Conservation (phyloP, 1,284 basidiomycete genomes). For the Marasmius sp. region DNA sequence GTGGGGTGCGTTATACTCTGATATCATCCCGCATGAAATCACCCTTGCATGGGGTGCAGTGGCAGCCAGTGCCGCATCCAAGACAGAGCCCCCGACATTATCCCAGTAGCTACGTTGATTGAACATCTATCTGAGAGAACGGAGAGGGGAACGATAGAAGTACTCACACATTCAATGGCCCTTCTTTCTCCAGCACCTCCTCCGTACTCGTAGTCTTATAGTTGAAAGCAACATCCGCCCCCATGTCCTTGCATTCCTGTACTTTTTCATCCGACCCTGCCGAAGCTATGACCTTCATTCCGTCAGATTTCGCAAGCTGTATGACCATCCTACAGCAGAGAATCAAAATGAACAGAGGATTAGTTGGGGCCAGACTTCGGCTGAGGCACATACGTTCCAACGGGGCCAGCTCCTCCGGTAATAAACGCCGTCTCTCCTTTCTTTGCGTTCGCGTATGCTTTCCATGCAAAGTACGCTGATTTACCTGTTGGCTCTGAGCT, state of each 20-base stretch:
- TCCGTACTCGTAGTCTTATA: slow-evolving; percentile 61
- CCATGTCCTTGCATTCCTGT: slow-evolving; percentile 58
- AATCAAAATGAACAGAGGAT: background rate
- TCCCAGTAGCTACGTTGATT: slow-evolving; percentile 39
- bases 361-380: background rate
- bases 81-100: slow-evolving; percentile 25
- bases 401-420: slow-evolving; percentile 55
- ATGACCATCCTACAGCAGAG: slow-evolving; percentile 33
- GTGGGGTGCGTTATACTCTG: background rate
- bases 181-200: slow-evolving; percentile 56
- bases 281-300: slow-evolving; percentile 71
- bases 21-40: slow-evolving; percentile 12
- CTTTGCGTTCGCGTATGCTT: slow-evolving; percentile 37
- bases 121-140: background rate
- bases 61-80: slow-evolving; percentile 23
- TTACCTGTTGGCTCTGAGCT: slow-evolving; percentile 9
- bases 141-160: background rate
- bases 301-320: slow-evolving; percentile 65
- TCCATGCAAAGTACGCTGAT: slow-evolving; percentile 44
- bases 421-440: slow-evolving; percentile 58
- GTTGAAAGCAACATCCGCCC: slow-evolving; percentile 73
- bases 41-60: slow-evolving; percentile 12
- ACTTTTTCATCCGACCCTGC: slow-evolving; percentile 74
- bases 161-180: slow-evolving; percentile 53
- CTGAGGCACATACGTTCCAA: slow-evolving; percentile 36